Percentiles rank a stretch among this genome's conserved stretches.
These are phyloP conservation scores for Neocallimastix lanati DNA, from an alignment of 192 early-diverging fungal genomes.

Conservation along the genomic window DNA sequence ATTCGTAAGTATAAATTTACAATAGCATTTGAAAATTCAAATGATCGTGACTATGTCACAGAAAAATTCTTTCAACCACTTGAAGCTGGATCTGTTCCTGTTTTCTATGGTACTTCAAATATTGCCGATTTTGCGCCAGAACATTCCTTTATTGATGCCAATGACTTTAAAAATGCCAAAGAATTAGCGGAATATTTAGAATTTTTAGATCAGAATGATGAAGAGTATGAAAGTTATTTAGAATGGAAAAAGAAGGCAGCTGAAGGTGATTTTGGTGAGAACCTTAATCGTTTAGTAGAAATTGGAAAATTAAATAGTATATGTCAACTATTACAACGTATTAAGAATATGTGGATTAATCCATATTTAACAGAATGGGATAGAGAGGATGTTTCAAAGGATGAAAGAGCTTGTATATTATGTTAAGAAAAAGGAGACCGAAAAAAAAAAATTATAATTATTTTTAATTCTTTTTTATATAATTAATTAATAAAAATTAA, in stretches of 20 bases:
- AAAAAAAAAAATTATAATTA: no score
- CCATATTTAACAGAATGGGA: background rate
- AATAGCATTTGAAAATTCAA: background rate
- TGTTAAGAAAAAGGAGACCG: no score
- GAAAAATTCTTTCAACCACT: no score
- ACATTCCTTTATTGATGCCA: background rate
- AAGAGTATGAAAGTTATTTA: background rate
- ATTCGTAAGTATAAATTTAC: no score
- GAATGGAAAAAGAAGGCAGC: background rate
- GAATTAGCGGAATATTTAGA: background rate
- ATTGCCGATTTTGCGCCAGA: background rate
- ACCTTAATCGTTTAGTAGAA: background rate
- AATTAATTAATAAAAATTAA: no score
- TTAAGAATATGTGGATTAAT: background rate
- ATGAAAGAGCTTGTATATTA: background rate
- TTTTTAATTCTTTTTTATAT: no score
- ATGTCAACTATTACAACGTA: background rate
- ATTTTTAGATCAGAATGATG: background rate
- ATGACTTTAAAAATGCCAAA: background rate
- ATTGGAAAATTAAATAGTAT: background rate
- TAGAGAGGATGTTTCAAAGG: background rate
- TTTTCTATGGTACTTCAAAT: background rate
- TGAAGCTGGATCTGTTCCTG: background rate
- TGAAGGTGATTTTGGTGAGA: background rate
- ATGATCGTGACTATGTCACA: background rate